Base-by-base conservation (phyloP, 805 yeast genomes). In the Vanderwaltozyma polyspora region DNA sequence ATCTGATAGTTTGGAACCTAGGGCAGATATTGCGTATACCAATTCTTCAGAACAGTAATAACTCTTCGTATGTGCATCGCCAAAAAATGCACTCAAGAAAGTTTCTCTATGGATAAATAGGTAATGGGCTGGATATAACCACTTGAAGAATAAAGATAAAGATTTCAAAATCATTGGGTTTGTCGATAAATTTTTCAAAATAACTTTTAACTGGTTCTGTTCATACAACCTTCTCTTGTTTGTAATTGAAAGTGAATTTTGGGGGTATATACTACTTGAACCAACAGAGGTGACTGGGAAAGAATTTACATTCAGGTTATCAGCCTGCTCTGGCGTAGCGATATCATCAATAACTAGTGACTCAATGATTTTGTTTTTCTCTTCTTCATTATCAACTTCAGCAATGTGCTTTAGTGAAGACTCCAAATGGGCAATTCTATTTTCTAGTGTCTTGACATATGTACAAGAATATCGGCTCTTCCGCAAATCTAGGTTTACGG, bases 51-150 rank as follows among this genome's bases (percentile, higher is more conserved):
- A 70, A 41, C 79, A 74, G 49, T 72, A 74, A 29, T 68, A 52
- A 21, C 44, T 29, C 32, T 52, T 52, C 3, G 55, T 49, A 7
- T 48, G 33, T 19, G 45, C 37, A 35, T 50, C 54, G 28, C 68
- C 63, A 48, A 72, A 72, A 46, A 74, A 73, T 40, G 75, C 79
- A 32, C 63, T 60, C 28, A 74, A 50, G 45, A 74, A 74, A 0
- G 76, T 71, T 44, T 74, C 80, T 36, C 79, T 53, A 48, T 69
- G 73, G 17, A 74, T 65, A 44, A 72, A 74, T 64, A 68, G 66
- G 44, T 70, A 70, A 42, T 71, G 67, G 46, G 72, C 78, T 5
- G 79, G 79, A 38, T 74, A 74, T 43, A 69, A 67, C 76, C 78
- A 72, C 19, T 66, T 66, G 51, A 74, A 74, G 49, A 74, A 42